These are phyloP conservation scores for Posidonia australis DNA, from an alignment of 106 monocot species.

Conservation along the genomic window DNA sequence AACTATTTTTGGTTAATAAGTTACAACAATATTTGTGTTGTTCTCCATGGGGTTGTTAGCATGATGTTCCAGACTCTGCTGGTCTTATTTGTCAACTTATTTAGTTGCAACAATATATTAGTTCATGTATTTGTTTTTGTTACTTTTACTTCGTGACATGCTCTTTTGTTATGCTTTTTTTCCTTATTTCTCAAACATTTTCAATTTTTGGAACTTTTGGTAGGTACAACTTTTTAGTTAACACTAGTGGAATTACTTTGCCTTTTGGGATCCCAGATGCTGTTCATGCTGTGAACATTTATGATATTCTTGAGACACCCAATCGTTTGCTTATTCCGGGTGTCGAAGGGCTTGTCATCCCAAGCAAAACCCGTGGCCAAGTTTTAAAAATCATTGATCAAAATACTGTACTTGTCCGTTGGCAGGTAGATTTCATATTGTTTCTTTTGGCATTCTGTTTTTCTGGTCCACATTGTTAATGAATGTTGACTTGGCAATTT, in stretches of 20 bases:
- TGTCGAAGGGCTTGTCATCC: conserved; percentile 58
- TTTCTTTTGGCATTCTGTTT: neutral
- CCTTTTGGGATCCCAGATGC: conserved; percentile 33
- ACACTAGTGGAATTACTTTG: conserved; percentile 47
- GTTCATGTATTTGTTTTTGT: too few relatives aligned
- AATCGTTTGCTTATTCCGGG: conserved; percentile 41
- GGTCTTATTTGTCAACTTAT: too few relatives aligned
- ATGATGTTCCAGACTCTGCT: too few relatives aligned
- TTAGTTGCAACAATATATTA: too few relatives aligned
- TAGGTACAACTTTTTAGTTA: conserved; percentile 80
- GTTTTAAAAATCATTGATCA: conserved; percentile 54
- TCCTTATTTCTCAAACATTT: neutral
- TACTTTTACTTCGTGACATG: too few relatives aligned
- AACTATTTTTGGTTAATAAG: too few relatives aligned
- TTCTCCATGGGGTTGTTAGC: too few relatives aligned
- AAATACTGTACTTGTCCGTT: conserved; percentile 57
- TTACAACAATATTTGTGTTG: too few relatives aligned
- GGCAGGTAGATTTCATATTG: conserved; percentile 49
- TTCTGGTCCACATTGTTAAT: neutral
- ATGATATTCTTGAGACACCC: conserved; percentile 34
- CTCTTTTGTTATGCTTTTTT: too few relatives aligned
- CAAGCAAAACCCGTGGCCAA: conserved; percentile 47
- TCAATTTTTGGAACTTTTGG: neutral
- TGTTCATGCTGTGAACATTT: conserved; percentile 12
- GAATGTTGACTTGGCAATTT: neutral